These are phyloP conservation scores for Aspergillus olivimuriae DNA, from an alignment of 495 filamentous ascomycete genomes.

Conservation along the genomic window DNA sequence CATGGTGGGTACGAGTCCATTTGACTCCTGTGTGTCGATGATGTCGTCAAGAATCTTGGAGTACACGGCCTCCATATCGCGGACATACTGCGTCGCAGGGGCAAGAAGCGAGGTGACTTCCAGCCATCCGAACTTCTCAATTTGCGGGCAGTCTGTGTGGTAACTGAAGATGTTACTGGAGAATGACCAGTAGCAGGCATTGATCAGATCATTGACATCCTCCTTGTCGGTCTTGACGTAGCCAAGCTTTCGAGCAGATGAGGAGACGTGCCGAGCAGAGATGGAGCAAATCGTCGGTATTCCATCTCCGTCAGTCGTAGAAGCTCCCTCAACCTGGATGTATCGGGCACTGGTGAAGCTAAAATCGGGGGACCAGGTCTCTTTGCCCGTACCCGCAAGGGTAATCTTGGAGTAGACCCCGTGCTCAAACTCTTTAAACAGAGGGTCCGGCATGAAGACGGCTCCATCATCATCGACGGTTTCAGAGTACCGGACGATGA, in stretches of 20 bases:
- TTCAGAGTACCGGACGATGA: conserved; percentile 22
- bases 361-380: conserved; percentile 25
- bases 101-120: conserved; percentile 24
- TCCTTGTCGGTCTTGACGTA: conserved; percentile 22
- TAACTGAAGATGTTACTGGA: conserved; percentile 26
- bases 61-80: conserved; percentile 25
- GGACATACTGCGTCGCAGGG: conserved; percentile 24
- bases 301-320: conserved; percentile 6
- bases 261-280: conserved; percentile 20
- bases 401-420: conserved; percentile 20
- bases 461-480: conserved; percentile 18
- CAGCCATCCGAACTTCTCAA: conserved; percentile 28
- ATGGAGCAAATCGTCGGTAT: conserved; percentile 19
- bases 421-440: conserved; percentile 25
- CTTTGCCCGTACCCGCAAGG: conserved; percentile 17
- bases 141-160: conserved; percentile 27
- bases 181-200: conserved; percentile 22
- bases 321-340: conserved; percentile 22
- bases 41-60: conserved; percentile 27
- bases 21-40: conserved; percentile 21
- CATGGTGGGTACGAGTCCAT: conserved; percentile 24
- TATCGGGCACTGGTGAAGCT: conserved; percentile 26
- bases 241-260: conserved; percentile 18
- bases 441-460: conserved; percentile 24
- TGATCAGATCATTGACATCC: conserved; percentile 20